Evolutionary conservation across 495 filamentous ascomycete genomes (phyloP).

Genomic region (Xylaria acuta): DNA sequence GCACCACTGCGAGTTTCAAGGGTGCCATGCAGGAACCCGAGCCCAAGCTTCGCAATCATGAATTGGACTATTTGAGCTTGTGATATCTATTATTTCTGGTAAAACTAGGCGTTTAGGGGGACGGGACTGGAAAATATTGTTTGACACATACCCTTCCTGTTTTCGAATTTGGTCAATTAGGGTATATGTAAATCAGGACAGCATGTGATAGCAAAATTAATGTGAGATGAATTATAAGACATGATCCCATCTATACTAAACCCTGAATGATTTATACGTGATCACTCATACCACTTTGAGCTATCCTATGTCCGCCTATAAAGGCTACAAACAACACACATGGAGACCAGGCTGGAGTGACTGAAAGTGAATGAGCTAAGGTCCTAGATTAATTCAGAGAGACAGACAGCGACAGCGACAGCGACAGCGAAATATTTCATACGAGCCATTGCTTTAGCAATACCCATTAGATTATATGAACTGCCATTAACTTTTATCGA

Average conservation of each 20-base stretch:
- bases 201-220: neutral
- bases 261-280: neutral
- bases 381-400: too few relatives aligned
- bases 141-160: constrained; percentile 11
- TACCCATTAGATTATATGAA: neutral
- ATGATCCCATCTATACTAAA: neutral
- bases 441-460: neutral
- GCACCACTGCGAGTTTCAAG: constrained; percentile 7
- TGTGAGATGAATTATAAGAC: constrained; percentile 1
- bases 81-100: constrained; percentile 10
- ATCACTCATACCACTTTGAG: neutral
- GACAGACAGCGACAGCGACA: neutral
- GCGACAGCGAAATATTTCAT: neutral
- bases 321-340: too few relatives aligned
- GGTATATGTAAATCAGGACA: neutral
- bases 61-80: constrained; percentile 39
- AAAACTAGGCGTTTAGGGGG: neutral
- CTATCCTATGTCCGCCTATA: neutral
- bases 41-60: constrained; percentile 29
- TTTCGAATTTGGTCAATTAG: neutral
- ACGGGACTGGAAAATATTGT: neutral
- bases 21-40: constrained; percentile 13
- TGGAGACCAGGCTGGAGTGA: too few relatives aligned
- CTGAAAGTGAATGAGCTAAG: too few relatives aligned
- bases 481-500: neutral